These are phyloP conservation scores for Funneliformis mosseae DNA, from an alignment of 192 early-diverging fungal species.

Conservation along the genomic window DNA sequence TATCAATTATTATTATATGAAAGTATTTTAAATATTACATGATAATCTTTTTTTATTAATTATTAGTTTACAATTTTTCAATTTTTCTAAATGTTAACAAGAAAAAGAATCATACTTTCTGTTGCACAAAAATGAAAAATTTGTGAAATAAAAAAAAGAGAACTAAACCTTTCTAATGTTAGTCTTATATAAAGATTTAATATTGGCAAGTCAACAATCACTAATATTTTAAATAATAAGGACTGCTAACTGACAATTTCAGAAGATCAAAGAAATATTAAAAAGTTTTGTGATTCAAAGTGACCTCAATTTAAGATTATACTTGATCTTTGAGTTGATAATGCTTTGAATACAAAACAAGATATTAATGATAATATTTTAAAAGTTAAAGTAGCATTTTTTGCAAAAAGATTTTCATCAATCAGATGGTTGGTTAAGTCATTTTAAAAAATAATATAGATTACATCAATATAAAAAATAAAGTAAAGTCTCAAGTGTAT, in stretches of 20 bases:
- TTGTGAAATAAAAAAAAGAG: too few species aligned
- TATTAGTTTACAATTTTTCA: too few species aligned
- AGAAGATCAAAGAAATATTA: not conserved
- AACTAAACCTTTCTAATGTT: too few species aligned
- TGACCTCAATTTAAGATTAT: not conserved
- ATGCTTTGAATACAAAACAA: slow-evolving; percentile 9
- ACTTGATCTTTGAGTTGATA: slow-evolving; percentile 21
- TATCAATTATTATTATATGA: too few species aligned
- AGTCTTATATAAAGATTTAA: not conserved
- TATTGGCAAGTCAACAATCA: slow-evolving; percentile 2
- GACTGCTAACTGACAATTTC: slow-evolving; percentile 5
- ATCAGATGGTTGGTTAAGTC: slow-evolving; percentile 2
- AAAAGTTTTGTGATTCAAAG: slow-evolving; percentile 7
- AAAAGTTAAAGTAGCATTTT: too few species aligned
- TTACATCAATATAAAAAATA: slow-evolving; percentile 8
- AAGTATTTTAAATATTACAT: too few species aligned
- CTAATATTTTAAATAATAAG: slow-evolving; percentile 8
- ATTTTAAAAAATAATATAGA: slow-evolving; percentile 14
- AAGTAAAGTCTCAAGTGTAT: slow-evolving; percentile 2
- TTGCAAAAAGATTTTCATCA: not conserved
- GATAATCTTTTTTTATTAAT: too few species aligned
- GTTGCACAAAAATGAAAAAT: too few species aligned
- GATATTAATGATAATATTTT: not conserved
- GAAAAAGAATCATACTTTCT: too few species aligned
- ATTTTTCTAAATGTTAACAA: too few species aligned